Evolutionary conservation across 2,329 filamentous ascomycete genomes (phyloP).

Genomic region (Emericellopsis atlantica): DNA sequence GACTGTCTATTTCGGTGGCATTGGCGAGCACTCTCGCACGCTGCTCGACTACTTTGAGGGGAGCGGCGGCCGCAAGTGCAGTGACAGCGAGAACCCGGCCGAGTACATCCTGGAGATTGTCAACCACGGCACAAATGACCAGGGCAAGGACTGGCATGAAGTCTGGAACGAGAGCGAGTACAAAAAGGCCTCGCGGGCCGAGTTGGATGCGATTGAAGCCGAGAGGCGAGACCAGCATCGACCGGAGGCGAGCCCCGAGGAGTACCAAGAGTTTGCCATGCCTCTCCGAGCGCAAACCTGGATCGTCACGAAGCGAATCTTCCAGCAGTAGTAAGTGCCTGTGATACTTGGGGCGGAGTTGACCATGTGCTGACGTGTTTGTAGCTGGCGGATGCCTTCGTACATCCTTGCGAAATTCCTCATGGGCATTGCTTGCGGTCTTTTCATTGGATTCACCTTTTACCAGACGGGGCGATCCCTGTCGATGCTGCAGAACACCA

Average conservation of each 20-base stretch:
- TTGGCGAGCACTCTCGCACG: constrained; percentile 29
- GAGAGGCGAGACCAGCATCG: constrained; percentile 35
- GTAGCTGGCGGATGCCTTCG: constrained; percentile 47
- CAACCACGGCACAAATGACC: constrained; percentile 23
- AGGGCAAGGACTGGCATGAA: constrained; percentile 48
- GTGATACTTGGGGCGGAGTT: neutral
- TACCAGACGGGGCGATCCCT: constrained; percentile 45
- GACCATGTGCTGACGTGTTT: neutral
- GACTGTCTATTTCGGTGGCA: constrained; percentile 37
- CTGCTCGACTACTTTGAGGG: constrained; percentile 40
- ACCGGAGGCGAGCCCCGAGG: constrained; percentile 29
- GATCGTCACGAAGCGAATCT: constrained; percentile 55
- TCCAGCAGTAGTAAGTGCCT: constrained; percentile 59
- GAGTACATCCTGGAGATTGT: constrained; percentile 35
- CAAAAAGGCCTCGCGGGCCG: constrained; percentile 36
- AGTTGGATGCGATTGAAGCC: constrained; percentile 51
- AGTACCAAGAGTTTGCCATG: constrained; percentile 61
- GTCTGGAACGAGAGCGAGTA: constrained; percentile 49
- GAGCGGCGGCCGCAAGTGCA: constrained; percentile 50
- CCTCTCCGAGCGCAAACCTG: constrained; percentile 54
- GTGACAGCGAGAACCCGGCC: constrained; percentile 36
- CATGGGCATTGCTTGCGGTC: constrained; percentile 27
- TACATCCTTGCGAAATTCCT: constrained; percentile 66
- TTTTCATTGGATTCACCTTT: constrained; percentile 62
- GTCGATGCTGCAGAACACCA: constrained; percentile 57